Evolutionary conservation across 1,284 basidiomycete species (phyloP), one percentile per base, ranked within the genome.

Genomic region (Trichosporon sp.): DNA sequence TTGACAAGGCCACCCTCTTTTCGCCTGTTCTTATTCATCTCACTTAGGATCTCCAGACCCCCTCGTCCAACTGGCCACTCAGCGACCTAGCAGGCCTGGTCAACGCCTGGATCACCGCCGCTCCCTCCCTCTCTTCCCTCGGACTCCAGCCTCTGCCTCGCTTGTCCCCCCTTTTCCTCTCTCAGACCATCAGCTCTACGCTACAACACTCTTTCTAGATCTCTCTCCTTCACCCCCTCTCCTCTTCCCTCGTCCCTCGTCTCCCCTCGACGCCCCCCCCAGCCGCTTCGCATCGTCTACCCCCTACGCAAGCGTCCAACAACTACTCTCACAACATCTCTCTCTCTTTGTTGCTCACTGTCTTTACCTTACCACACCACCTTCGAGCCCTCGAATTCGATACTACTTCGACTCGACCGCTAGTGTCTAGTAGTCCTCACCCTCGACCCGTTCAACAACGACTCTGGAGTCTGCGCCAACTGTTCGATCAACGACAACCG

Each of bases 131-230:
- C 26, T 19, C 51, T 16, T 54, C 51, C 19, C 21, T 54, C 19
- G 8, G n/a, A 40, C 38, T 37, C 48, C 19, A n/a, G n/a, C 19
- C 19, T 51, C 51, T 54, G 19, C 11, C 19, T 26, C 51, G 19
- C 51, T 16, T 54, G 19, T 21, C 51, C 51, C 51, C 51, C 51
- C 51, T 26, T 26, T 54, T 54, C 19, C 51, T 54, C 10, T 1
- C 19, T 54, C 51, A 10, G 51, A 54, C 51, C 51, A 54, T 19
- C 51, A 54, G 51, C 51, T 54, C 51, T 54, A 54, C 51, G 51
- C 51, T 54, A 21, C 51, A 54, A 54, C 51, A 54, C 51, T 54
- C 51, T 54, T 54, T 54, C 51, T 54, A 54, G 51, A 54, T 54
- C 51, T 54, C 51, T 54, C 51, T 54, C 51, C 51, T 54, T 54